These are phyloP conservation scores for Pyricularia sp. DNA, from an alignment of 2,329 filamentous ascomycete genomes.

Conservation along the genomic window DNA sequence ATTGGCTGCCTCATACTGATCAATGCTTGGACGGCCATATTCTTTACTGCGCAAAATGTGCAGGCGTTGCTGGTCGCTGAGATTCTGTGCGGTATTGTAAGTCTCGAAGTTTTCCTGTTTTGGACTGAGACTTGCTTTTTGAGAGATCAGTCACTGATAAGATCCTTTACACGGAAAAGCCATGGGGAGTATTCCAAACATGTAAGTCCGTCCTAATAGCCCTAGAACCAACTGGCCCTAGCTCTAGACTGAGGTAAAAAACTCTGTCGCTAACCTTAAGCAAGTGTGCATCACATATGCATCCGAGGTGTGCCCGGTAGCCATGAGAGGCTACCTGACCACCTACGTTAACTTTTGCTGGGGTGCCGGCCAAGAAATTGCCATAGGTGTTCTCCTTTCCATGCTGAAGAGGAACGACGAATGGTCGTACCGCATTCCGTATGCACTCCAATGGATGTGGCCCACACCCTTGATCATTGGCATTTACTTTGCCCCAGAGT, in stretches of 20 bases:
- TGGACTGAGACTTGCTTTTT: slow-evolving; percentile 26
- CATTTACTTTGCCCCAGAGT: slow-evolving; percentile 60
- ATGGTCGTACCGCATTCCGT: slow-evolving; percentile 58
- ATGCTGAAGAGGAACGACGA: slow-evolving; percentile 57
- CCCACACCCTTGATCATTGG: slow-evolving; percentile 57
- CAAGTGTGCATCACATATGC: slow-evolving; percentile 47
- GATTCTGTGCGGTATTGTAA: slow-evolving; percentile 46
- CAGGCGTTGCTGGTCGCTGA: slow-evolving; percentile 50
- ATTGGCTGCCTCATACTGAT: slow-evolving; percentile 45
- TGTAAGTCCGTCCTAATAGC: slow-evolving; percentile 8
- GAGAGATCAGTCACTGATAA: slow-evolving; percentile 21
- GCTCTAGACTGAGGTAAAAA: background rate
- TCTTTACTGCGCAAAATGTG: slow-evolving; percentile 55
- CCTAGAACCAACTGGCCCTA: background rate
- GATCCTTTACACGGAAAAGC: slow-evolving; percentile 13
- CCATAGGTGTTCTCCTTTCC: slow-evolving; percentile 62
- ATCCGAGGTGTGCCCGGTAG: slow-evolving; percentile 63
- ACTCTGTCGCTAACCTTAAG: background rate
- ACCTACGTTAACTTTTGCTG: slow-evolving; percentile 73
- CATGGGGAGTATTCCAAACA: slow-evolving; percentile 33
- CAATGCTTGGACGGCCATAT: slow-evolving; percentile 50
- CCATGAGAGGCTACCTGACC: slow-evolving; percentile 61
- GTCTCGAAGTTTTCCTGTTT: background rate
- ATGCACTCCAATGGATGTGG: slow-evolving; percentile 69
- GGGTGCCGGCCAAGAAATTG: slow-evolving; percentile 66